Base-by-base conservation (phyloP, 768 basidiomycete genomes). In the Leccinum truebloodii region DNA sequence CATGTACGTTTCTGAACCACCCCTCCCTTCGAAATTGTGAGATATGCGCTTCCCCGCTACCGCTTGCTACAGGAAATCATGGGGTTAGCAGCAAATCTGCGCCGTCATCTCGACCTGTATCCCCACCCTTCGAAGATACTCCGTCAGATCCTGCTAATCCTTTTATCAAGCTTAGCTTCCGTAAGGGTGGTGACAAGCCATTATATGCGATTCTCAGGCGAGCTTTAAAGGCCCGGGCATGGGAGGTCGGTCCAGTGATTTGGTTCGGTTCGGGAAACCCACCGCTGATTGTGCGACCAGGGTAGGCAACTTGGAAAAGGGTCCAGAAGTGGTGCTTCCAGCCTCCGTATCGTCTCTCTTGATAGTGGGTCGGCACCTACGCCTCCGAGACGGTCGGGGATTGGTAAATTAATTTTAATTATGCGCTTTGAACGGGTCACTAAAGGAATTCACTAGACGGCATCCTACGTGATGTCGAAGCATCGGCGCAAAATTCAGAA, bases 1-100 rank as follows among this genome's bases (percentile, higher is more conserved):
- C 86, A 1, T 99, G 97, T 71, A 98, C 96, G 1, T 99, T 95
- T 71, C 78, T 95, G 13, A 99, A 99, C 74, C 87, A 91, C 61
- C 85, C 86, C 0, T 87, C 84, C 1, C 78, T 95, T 58, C 73
- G 73, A 0, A 71, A 76, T 8, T 98, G 96, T 76, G 96, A 98
- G 73, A 89, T 98, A 3, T 98, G 96, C 70, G 81, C 80, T 6
- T 88, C 93, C 4, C 77, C 84, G 0, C 77, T 98, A 10, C 86
- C 86, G 30, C 67, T 59, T 18, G 52, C 61, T 4, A 46, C 63
- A 20, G 57, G 69, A 30, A 44, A 52, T 10, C 52, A 64, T 57
- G 69, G 60, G 30, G 69, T 71, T 2, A 68, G 69, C 26, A 78
- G 81, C 65, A 84, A 82, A 64, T 90, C 88, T 6, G 87, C 83